A percentile compares a stretch with the other conserved stretches of the same genome.
Evolutionary conservation across 768 basidiomycete genomes (phyloP).

Genomic region (Pisolithus albus): DNA sequence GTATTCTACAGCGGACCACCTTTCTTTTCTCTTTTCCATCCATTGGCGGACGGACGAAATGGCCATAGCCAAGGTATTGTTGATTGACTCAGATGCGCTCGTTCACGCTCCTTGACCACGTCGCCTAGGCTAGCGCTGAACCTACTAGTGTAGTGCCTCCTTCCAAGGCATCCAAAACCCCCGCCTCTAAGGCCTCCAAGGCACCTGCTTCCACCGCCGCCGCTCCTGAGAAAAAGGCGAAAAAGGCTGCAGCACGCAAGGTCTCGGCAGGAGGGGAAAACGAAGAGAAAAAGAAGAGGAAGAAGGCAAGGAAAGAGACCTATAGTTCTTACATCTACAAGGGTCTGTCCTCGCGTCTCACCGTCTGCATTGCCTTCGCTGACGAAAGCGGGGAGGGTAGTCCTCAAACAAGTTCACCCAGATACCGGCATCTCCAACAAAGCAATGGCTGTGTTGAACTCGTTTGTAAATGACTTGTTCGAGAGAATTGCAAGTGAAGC

Average conservation of each 20-base stretch:
- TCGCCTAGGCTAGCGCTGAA: background rate
- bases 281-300: conserved; percentile 46
- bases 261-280: conserved; percentile 13
- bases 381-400: conserved; percentile 20
- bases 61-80: background rate
- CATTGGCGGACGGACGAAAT: no score
- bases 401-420: conserved; percentile 68
- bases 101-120: background rate
- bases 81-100: background rate
- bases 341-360: conserved; percentile 25
- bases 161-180: conserved; percentile 24
- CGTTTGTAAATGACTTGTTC: conserved; percentile 58
- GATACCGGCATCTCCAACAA: conserved; percentile 72
- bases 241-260: conserved; percentile 1
- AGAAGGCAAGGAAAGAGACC: conserved; percentile 52
- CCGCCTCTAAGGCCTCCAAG: conserved; percentile 44
- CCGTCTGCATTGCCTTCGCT: background rate
- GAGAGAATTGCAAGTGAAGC: conserved; percentile 52
- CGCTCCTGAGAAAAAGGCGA: conserved; percentile 20
- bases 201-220: conserved; percentile 42
- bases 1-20: background rate
- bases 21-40: background rate
- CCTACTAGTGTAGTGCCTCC: conserved; percentile 14
- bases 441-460: conserved; percentile 53
- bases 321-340: conserved; percentile 64